These are phyloP conservation scores for Aspergillaceae sp. DNA, from an alignment of 2,329 filamentous ascomycete genomes.

Conservation along the genomic window DNA sequence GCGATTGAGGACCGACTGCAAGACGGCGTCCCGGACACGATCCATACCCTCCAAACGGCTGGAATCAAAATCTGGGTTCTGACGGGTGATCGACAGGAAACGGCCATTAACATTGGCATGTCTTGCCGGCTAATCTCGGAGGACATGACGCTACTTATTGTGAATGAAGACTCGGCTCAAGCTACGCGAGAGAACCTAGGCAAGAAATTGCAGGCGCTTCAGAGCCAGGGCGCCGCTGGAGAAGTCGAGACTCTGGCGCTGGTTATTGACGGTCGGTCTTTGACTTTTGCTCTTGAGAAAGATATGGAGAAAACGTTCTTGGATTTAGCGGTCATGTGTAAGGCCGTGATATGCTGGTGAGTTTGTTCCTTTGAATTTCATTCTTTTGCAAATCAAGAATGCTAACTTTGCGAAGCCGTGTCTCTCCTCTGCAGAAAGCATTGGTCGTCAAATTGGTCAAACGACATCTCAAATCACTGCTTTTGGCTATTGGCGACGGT, in stretches of 20 bases:
- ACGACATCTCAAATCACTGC: slow-evolving; percentile 80
- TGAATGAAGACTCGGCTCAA: slow-evolving; percentile 77
- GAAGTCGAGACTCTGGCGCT: slow-evolving; percentile 75
- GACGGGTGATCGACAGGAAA: slow-evolving; percentile 95
- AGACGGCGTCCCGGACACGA: slow-evolving; percentile 95
- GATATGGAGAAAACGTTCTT: slow-evolving; percentile 90
- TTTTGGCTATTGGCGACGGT: slow-evolving; percentile 92
- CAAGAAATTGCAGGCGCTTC: slow-evolving; percentile 88
- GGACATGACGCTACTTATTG: slow-evolving; percentile 94
- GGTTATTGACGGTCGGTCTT: slow-evolving; percentile 90
- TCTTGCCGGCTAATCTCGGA: slow-evolving; percentile 97
- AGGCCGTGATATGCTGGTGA: slow-evolving; percentile 88
- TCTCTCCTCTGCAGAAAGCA: slow-evolving; percentile 93
- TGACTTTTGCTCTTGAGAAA: slow-evolving; percentile 87
- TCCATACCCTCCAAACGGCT: slow-evolving; percentile 90
- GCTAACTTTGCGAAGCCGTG: slow-evolving; percentile 52
- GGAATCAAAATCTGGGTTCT: slow-evolving; percentile 99
- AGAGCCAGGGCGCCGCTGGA: slow-evolving; percentile 60
- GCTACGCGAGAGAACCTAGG: slow-evolving; percentile 80
- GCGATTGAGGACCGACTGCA: slow-evolving; percentile 96
- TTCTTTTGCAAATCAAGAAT: not conserved
- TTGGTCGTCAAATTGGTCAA: slow-evolving; percentile 97
- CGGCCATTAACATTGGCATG: slow-evolving; percentile 99
- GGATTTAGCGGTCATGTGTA: slow-evolving; percentile 89
- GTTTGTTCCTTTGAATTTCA: slow-evolving; percentile 11